These are phyloP conservation scores for Acacia crassicarpa DNA, from an alignment of 306 rosid genomes.

Conservation along the genomic window DNA sequence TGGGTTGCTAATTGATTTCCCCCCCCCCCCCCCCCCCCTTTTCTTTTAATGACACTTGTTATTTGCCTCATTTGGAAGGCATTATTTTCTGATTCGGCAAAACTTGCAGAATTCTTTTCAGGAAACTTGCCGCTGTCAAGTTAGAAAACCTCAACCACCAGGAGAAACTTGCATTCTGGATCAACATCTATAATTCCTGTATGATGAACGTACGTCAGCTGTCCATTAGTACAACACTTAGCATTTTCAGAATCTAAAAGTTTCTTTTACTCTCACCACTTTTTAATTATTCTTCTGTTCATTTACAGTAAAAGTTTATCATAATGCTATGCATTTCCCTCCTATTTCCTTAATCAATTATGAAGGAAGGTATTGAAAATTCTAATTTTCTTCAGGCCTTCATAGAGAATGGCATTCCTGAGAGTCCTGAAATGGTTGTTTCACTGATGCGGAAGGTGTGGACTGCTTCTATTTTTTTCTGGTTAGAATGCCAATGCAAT, in stretches of 20 bases:
- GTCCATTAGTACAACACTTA: not conserved
- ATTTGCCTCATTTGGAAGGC: conserved; percentile 13
- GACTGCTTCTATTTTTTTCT: conserved; percentile 12
- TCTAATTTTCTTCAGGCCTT: conserved; percentile 59
- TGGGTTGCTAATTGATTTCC: not conserved
- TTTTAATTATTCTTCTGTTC: conserved; percentile 3
- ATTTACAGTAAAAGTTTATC: conserved; percentile 7
- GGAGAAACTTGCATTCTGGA: conserved; percentile 98
- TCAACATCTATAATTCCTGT: conserved; percentile 91
- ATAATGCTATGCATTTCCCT: not conserved
- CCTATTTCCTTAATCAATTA: conserved; percentile 26
- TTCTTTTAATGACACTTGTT: conserved; percentile 14
- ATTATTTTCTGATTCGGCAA: conserved; percentile 23
- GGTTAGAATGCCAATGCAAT: not conserved
- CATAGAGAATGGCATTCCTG: conserved; percentile 80
- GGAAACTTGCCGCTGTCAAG: conserved; percentile 77
- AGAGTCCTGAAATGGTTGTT: conserved; percentile 74
- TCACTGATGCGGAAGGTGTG: conserved; percentile 74
- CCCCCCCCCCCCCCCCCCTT: not conserved
- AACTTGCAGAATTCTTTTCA: conserved; percentile 67
- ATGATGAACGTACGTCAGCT: conserved; percentile 74
- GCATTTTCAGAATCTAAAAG: not conserved
- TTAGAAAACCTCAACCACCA: conserved; percentile 71
- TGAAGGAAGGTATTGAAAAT: conserved; percentile 21
- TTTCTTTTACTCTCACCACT: not conserved